Conservation (phyloP, 352 stramenopile genomes). For the Phytopythium helicoides region DNA sequence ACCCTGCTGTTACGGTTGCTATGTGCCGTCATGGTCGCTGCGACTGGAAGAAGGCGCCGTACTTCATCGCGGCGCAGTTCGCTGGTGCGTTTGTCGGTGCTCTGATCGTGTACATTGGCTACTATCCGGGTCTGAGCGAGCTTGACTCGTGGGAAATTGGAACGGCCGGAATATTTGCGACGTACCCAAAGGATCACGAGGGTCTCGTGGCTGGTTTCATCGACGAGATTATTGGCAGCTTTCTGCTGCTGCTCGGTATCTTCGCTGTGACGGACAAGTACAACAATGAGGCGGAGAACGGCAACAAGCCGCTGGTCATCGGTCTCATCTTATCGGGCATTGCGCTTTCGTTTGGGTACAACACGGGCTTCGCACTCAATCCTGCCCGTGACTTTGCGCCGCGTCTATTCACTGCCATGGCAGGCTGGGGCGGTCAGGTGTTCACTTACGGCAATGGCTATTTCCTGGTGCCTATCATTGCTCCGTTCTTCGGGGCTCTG, state of each 20-base stretch:
- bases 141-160: conserved; percentile 60
- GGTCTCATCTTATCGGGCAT: conserved; percentile 73
- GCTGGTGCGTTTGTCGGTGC: conserved; percentile 61
- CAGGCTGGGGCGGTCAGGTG: conserved; percentile 64
- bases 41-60: conserved; percentile 61
- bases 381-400: conserved; percentile 66
- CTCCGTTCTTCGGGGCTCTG: conserved; percentile 63
- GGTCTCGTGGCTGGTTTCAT: conserved; percentile 55
- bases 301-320: conserved; percentile 70
- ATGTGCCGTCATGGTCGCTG: conserved; percentile 63
- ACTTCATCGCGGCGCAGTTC: conserved; percentile 64
- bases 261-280: conserved; percentile 67
- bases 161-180: conserved; percentile 70
- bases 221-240: conserved; percentile 59
- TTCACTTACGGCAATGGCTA: conserved; percentile 69
- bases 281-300: conserved; percentile 66
- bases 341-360: conserved; percentile 74
- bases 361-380: conserved; percentile 79
- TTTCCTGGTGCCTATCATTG: conserved; percentile 76
- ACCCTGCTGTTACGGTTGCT: conserved; percentile 61
- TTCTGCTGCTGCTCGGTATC: conserved; percentile 62
- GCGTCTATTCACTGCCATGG: conserved; percentile 57
- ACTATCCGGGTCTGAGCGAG: conserved; percentile 53
- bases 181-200: conserved; percentile 69
- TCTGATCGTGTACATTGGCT: conserved; percentile 61